Percentiles rank a stretch among this genome's conserved stretches.
Conservation (phyloP, 2,329 filamentous ascomycete species). For the Xylaria sp. region DNA sequence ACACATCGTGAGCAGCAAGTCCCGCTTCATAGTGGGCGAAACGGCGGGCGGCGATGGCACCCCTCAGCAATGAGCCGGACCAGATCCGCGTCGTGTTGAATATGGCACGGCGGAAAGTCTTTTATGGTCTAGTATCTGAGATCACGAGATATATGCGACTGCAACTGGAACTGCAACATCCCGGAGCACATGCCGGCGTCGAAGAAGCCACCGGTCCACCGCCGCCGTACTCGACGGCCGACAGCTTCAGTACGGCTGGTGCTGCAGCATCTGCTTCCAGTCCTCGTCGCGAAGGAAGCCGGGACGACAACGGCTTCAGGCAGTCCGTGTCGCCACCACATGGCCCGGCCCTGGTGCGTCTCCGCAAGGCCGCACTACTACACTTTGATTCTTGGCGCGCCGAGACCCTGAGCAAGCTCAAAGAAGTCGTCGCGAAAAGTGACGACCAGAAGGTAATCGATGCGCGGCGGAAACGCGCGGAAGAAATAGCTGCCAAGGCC, state of each 20-base stretch:
- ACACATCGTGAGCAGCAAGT: neutral
- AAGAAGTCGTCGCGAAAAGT: slow-evolving; percentile 69
- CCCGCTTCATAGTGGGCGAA: too few species aligned
- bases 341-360: slow-evolving; percentile 49
- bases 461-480: slow-evolving; percentile 59
- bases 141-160: slow-evolving; percentile 66
- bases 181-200: slow-evolving; percentile 13
- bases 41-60: slow-evolving; percentile 57
- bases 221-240: slow-evolving; percentile 39
- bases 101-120: slow-evolving; percentile 61
- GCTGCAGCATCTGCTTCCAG: slow-evolving; percentile 11
- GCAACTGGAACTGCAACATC: slow-evolving; percentile 57
- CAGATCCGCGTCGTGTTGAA: slow-evolving; percentile 67
- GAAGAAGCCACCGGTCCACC: slow-evolving; percentile 30
- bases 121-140: slow-evolving; percentile 62
- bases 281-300: slow-evolving; percentile 18
- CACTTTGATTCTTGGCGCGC: slow-evolving; percentile 84
- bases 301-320: neutral
- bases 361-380: slow-evolving; percentile 67
- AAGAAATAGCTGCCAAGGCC: slow-evolving; percentile 54
- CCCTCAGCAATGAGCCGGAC: slow-evolving; percentile 64
- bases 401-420: slow-evolving; percentile 74
- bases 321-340: slow-evolving; percentile 22
- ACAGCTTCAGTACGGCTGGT: slow-evolving; percentile 32
- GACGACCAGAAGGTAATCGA: slow-evolving; percentile 60